phyloP scores from a whole-genome alignment of 129 eudicot genomes.

The Lactuca saligna region DNA sequence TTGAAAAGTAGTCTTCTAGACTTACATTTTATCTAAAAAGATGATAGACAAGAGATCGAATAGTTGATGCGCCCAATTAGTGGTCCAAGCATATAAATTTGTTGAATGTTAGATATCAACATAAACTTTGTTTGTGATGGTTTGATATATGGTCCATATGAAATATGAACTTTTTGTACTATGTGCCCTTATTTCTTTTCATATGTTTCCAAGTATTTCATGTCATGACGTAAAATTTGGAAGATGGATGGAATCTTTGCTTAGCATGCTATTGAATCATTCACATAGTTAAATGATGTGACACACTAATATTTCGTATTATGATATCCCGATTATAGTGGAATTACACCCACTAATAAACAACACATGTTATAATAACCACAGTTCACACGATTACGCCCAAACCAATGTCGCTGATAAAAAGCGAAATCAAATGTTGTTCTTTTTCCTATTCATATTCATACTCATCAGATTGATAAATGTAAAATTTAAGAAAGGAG shows the following conservation, averaged over 20 bases:
- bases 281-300: too few relatives aligned
- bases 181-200: not conserved
- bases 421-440: too few relatives aligned
- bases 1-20: not conserved
- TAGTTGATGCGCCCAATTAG: not conserved
- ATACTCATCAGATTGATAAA: too few relatives aligned
- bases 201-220: not conserved
- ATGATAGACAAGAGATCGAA: not conserved
- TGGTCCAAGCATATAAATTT: conserved; percentile 3
- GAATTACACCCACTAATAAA: too few relatives aligned
- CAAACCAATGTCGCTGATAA: too few relatives aligned
- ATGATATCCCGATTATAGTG: too few relatives aligned
- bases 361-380: too few relatives aligned
- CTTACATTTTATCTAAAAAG: not conserved
- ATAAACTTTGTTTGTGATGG: not conserved
- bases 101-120: not conserved
- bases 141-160: not conserved
- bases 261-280: too few relatives aligned
- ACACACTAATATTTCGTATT: too few relatives aligned
- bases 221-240: not conserved
- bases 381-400: too few relatives aligned
- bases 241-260: not conserved
- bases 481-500: too few relatives aligned
- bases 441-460: too few relatives aligned
- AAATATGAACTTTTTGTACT: not conserved